These are phyloP conservation scores for Sordariomycetes sp. DNA, from an alignment of 2,329 filamentous ascomycete genomes.

Conservation along the genomic window DNA sequence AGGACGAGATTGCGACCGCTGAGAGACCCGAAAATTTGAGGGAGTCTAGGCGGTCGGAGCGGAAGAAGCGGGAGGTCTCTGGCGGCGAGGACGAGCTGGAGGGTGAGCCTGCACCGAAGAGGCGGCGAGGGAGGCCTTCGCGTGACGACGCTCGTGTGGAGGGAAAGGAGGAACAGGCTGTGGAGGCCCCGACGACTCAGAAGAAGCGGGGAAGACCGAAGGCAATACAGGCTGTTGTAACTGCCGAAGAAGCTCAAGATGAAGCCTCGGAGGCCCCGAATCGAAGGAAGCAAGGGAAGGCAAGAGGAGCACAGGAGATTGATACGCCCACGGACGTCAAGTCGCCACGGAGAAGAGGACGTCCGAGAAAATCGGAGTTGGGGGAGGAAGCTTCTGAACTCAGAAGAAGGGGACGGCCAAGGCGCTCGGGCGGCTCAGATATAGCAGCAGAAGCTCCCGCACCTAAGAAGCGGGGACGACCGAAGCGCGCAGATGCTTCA, in stretches of 20 bases:
- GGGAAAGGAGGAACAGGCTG: not conserved
- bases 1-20: conserved; percentile 8
- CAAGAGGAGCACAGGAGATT: not conserved
- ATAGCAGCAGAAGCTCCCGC: not conserved
- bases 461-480: not conserved
- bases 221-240: not conserved
- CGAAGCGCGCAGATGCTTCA: not conserved
- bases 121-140: conserved; percentile 14
- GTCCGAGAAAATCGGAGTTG: not conserved
- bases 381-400: not conserved
- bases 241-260: not conserved
- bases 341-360: not conserved
- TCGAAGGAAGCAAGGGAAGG: not conserved
- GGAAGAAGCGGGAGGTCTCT: not conserved
- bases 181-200: not conserved
- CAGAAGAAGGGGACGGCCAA: conserved; percentile 8
- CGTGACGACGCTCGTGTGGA: conserved; percentile 7
- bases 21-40: not conserved
- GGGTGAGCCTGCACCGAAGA: conserved; percentile 2
- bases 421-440: not conserved
- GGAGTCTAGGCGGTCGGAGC: not conserved
- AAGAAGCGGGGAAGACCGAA: not conserved
- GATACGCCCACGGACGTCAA: not conserved
- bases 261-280: not conserved
- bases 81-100: not conserved